Conservation (phyloP, 2,329 filamentous ascomycete genomes). For the Aspergillus sp. region DNA sequence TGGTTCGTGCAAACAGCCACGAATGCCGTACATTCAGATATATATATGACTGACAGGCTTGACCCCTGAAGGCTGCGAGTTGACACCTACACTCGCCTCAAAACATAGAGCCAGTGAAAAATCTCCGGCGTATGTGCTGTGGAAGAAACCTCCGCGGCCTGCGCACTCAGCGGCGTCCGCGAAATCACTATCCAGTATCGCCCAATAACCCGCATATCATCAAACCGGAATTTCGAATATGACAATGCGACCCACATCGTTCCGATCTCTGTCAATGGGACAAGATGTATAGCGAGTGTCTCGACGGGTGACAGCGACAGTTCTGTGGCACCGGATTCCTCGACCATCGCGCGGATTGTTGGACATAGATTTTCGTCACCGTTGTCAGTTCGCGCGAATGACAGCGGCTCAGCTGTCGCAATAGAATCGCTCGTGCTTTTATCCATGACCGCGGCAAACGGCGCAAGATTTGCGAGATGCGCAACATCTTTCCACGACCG, state of each 20-base stretch:
- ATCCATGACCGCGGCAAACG: slow-evolving; percentile 28
- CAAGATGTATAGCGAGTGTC: slow-evolving; percentile 26
- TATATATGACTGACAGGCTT: no score
- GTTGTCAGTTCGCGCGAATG: slow-evolving; percentile 6
- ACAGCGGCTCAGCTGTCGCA: slow-evolving; percentile 17
- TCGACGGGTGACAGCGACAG: slow-evolving; percentile 29
- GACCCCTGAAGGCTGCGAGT: background rate
- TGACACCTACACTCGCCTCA: slow-evolving; percentile 17
- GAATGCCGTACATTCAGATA: no score
- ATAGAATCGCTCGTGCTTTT: slow-evolving; percentile 34
- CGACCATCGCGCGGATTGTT: slow-evolving; percentile 10
- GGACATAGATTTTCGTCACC: slow-evolving; percentile 14
- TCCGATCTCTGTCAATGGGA: slow-evolving; percentile 19
- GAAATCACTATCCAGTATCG: slow-evolving; percentile 22
- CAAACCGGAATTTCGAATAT: slow-evolving; percentile 28
- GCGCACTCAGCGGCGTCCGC: slow-evolving; percentile 24
- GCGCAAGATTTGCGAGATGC: slow-evolving; percentile 15
- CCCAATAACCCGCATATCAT: slow-evolving; percentile 15
- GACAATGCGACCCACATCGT: slow-evolving; percentile 26
- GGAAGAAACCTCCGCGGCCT: slow-evolving; percentile 20
- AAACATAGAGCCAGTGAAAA: slow-evolving; percentile 30
- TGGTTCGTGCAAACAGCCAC: no score
- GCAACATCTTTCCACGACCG: slow-evolving; percentile 25
- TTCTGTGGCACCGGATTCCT: slow-evolving; percentile 4
- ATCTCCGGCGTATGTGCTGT: slow-evolving; percentile 24